Conservation (phyloP, 2,329 filamentous ascomycete genomes). For the Cladosporium halotolerans region DNA sequence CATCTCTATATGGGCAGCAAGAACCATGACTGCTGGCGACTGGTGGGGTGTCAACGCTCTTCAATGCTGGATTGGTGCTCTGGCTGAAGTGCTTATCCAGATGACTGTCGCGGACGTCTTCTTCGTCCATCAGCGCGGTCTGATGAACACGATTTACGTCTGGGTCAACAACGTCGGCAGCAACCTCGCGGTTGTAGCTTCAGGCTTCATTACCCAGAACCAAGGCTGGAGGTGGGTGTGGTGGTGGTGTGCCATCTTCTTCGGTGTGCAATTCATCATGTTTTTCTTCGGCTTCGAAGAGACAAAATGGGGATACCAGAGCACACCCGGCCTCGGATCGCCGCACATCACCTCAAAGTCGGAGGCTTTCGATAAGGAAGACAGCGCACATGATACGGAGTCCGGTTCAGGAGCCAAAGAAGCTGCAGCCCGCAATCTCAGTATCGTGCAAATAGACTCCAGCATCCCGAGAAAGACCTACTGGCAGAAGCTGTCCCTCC, state of each 20-base stretch:
- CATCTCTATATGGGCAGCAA: constrained; percentile 44
- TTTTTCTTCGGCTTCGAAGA: constrained; percentile 43
- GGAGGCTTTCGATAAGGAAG: neutral
- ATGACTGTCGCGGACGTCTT: constrained; percentile 43
- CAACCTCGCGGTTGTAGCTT: constrained; percentile 35
- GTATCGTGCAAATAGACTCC: constrained; percentile 22
- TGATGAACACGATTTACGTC: constrained; percentile 44
- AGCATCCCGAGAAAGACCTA: constrained; percentile 39
- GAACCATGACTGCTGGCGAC: constrained; percentile 37
- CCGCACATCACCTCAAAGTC: constrained; percentile 14
- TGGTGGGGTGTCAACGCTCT: constrained; percentile 39
- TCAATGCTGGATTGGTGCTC: constrained; percentile 40
- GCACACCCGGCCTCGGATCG: neutral
- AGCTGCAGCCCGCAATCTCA: constrained; percentile 16
- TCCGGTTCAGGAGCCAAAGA: constrained; percentile 2
- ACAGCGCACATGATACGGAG: constrained; percentile 6
- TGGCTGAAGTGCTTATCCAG: constrained; percentile 49
- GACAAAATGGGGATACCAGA: constrained; percentile 21
- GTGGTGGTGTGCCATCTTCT: constrained; percentile 42
- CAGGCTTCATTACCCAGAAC: constrained; percentile 36
- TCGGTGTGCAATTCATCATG: constrained; percentile 32
- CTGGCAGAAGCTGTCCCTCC: constrained; percentile 35
- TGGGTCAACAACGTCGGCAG: constrained; percentile 31
- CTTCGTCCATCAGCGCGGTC: constrained; percentile 41
- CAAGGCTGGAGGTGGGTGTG: constrained; percentile 48